phyloP scores from a whole-genome alignment of 2,329 filamentous ascomycete genomes.

The Dothideomycetidae sp. region DNA sequence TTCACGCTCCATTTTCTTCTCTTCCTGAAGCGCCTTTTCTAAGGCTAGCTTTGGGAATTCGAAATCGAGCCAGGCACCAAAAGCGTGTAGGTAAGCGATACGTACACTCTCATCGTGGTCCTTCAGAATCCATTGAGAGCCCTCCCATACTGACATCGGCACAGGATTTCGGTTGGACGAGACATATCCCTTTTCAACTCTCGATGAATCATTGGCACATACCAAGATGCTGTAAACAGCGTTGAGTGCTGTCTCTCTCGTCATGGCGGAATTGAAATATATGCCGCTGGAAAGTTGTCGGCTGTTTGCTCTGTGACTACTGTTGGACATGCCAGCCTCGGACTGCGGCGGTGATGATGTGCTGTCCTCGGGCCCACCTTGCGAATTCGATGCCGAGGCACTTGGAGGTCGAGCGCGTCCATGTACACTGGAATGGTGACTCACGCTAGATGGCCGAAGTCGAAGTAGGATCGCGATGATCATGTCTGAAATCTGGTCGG shows the following conservation, averaged over 20 bases:
- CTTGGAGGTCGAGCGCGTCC: constrained; percentile 10
- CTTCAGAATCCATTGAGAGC: constrained; percentile 83
- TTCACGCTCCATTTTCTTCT: constrained; percentile 21
- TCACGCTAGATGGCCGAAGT: constrained; percentile 47
- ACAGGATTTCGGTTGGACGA: constrained; percentile 46
- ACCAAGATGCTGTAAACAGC: constrained; percentile 70
- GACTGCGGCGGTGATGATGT: constrained; percentile 30
- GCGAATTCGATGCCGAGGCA: constrained; percentile 22
- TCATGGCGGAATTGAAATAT: constrained; percentile 50
- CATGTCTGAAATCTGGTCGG: constrained; percentile 93
- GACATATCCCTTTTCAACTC: constrained; percentile 38
- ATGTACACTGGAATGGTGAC: constrained; percentile 12
- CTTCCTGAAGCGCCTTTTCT: constrained; percentile 47
- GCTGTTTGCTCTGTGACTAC: constrained; percentile 32
- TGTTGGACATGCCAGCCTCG: constrained; percentile 33
- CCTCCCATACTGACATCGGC: constrained; percentile 78
- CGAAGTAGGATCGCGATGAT: constrained; percentile 64
- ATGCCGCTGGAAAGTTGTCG: constrained; percentile 36
- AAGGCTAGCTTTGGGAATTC: constrained; percentile 47
- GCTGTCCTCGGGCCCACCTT: constrained; percentile 26
- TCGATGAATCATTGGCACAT: constrained; percentile 49
- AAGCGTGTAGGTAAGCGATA: constrained; percentile 69
- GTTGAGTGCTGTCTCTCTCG: constrained; percentile 52
- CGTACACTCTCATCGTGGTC: constrained; percentile 67
- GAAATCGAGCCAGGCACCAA: constrained; percentile 58